Base-by-base conservation (phyloP, 169 alveolate species). In the Plasmodium berghei region DNA sequence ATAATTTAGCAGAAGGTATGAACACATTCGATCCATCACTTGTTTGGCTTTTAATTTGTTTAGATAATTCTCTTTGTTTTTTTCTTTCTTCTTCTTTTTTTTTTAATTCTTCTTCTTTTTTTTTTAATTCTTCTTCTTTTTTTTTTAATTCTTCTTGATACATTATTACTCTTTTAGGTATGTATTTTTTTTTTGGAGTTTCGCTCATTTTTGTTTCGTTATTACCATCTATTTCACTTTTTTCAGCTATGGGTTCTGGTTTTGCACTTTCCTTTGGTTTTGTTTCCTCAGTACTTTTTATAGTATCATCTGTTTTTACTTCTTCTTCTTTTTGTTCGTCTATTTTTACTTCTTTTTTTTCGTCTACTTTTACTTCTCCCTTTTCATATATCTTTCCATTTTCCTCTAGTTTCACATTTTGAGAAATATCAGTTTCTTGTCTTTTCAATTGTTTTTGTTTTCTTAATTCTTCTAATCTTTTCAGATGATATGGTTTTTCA, bases 1-100 rank as follows among this genome's bases (percentile, higher is more conserved):
- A n/a, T 20, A 85, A 49, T 48, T 85, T 85, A 34, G 91, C 91
- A 9, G 87, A 56, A 9, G 91, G 91, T 40, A 85, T 85, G 61
- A 85, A 85, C n/a, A 67, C 52, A 66, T 77, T 49, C 18, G 72
- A 45, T n/a, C 90, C 83, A 52, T 83, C 73, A 42, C n/a, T 64
- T 4, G 42, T 5, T 77, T 56, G 40, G n/a, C 70, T 83, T 70
- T 69, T 67, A 40, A 67, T 55, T 5, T 34, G 85, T 59, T 83
- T 12, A 10, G 58, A 52, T 83, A 83, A 14, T 48, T 83, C 90
- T 59, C 72, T 83, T 62, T 54, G 49, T 56, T 52, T 67, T 56
- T 69, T 83, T 59, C 67, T 67, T 45, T 83, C 66, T 46, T 83
- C 90, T 8, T 54, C 62, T 14, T 67, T 58, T 46, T 22, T 14